Evolutionary conservation across 345 rosid genomes (phyloP).

Genomic region (Syzygium aromaticum): DNA sequence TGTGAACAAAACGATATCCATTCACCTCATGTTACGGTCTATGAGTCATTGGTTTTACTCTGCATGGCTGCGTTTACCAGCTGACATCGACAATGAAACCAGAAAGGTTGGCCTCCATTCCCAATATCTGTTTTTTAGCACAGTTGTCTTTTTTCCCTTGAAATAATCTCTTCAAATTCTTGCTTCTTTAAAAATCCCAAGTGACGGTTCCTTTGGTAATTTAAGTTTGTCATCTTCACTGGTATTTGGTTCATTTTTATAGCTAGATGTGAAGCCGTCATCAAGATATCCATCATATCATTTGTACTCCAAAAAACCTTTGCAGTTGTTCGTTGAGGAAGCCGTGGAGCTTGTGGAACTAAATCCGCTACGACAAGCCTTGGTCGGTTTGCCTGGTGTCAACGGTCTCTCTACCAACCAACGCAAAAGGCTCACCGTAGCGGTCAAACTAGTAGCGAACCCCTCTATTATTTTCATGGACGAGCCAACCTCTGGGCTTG

Average conservation of each 20-base stretch:
- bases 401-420: slow-evolving; percentile 79
- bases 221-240: background rate
- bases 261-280: background rate
- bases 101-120: slow-evolving; percentile 18
- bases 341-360: slow-evolving; percentile 84
- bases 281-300: background rate
- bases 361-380: slow-evolving; percentile 39
- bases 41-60: slow-evolving; percentile 44
- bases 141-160: background rate
- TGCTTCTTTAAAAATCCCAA: background rate
- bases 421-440: slow-evolving; percentile 81
- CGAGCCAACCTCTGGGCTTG: slow-evolving; percentile 94
- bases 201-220: background rate
- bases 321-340: slow-evolving; percentile 75
- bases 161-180: background rate
- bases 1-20: slow-evolving; percentile 55
- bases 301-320: background rate
- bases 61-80: slow-evolving; percentile 46
- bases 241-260: background rate
- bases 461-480: slow-evolving; percentile 93
- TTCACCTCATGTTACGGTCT: slow-evolving; percentile 41
- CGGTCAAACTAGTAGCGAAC: slow-evolving; percentile 89
- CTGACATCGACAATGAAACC: slow-evolving; percentile 23
- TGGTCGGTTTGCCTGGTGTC: slow-evolving; percentile 81
- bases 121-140: background rate